phyloP scores from a whole-genome alignment of 2,329 filamentous ascomycete species.

The Clonostachys rosea region DNA sequence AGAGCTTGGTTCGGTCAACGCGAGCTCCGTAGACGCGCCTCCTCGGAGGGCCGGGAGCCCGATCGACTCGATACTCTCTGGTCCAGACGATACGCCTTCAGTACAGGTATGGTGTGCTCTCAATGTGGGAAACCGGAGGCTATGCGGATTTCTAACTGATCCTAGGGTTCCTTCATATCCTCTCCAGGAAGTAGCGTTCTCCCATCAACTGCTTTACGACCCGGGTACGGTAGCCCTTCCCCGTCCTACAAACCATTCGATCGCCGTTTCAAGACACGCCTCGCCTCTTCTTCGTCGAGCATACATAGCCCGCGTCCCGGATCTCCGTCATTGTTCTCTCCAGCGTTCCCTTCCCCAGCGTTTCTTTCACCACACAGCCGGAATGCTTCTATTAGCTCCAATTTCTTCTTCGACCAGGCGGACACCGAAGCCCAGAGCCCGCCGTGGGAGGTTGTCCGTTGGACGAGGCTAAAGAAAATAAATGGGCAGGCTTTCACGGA shows the following conservation, averaged over 20 bases:
- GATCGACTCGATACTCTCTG: constrained; percentile 63
- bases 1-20: constrained; percentile 48
- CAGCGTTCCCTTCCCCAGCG: constrained; percentile 60
- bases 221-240: constrained; percentile 64
- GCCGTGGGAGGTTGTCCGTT: constrained; percentile 95
- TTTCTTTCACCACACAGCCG: constrained; percentile 75
- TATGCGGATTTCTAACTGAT: constrained; percentile 15
- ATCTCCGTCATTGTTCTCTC: constrained; percentile 71
- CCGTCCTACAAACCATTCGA: constrained; percentile 92
- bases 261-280: constrained; percentile 84
- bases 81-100: constrained; percentile 80
- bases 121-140: background rate
- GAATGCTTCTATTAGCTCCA: constrained; percentile 73
- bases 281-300: constrained; percentile 49
- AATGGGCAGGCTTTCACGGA: constrained; percentile 90
- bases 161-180: constrained; percentile 55
- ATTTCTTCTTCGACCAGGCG: constrained; percentile 55
- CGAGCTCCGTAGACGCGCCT: constrained; percentile 37
- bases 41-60: constrained; percentile 61
- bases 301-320: constrained; percentile 57
- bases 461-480: constrained; percentile 90
- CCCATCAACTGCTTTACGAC: constrained; percentile 63
- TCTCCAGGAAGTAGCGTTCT: constrained; percentile 73
- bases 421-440: constrained; percentile 69
- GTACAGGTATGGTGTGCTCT: constrained; percentile 55